Evolutionary conservation across 1,284 basidiomycete species (phyloP).

Genomic region (Rugosomyces carneus): DNA sequence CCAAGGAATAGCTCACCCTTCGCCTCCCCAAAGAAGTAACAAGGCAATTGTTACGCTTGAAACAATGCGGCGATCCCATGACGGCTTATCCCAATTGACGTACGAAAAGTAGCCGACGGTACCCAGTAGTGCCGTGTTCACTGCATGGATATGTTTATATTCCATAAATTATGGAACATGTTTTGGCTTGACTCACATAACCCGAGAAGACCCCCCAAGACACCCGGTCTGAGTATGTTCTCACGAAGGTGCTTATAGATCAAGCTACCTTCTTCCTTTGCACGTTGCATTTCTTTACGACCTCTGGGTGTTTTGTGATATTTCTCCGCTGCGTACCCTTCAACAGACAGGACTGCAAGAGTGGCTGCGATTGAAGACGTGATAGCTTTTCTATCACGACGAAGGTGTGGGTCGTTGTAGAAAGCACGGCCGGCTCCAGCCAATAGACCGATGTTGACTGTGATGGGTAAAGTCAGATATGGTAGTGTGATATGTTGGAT

Average conservation of each 20-base stretch:
- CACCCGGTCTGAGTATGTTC: constrained; percentile 60
- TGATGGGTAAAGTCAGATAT: not conserved
- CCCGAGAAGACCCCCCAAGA: constrained; percentile 66
- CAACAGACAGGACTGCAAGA: constrained; percentile 51
- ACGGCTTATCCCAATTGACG: constrained; percentile 59
- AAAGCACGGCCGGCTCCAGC: constrained; percentile 58
- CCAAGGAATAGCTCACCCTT: constrained; percentile 47
- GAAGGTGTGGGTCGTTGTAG: constrained; percentile 61
- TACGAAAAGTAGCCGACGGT: constrained; percentile 66
- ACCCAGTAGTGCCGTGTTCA: constrained; percentile 67
- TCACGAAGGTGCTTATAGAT: constrained; percentile 57
- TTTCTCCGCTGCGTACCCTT: constrained; percentile 60
- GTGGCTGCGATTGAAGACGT: constrained; percentile 48
- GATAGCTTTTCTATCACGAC: constrained; percentile 53
- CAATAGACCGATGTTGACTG: constrained; percentile 72
- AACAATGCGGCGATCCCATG: constrained; percentile 68
- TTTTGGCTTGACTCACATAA: constrained; percentile 37
- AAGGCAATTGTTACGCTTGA: constrained; percentile 62
- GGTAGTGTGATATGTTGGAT: not conserved
- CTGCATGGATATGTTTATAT: constrained; percentile 28
- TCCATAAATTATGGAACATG: not conserved
- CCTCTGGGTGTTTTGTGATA: constrained; percentile 59
- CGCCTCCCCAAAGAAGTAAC: constrained; percentile 57
- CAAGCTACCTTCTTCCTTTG: constrained; percentile 55
- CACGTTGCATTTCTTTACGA: constrained; percentile 49